Evolutionary conservation across 768 basidiomycete species (phyloP), one percentile per base, ranked within the genome.

Genomic region (Rhizopogon vinicolor): DNA sequence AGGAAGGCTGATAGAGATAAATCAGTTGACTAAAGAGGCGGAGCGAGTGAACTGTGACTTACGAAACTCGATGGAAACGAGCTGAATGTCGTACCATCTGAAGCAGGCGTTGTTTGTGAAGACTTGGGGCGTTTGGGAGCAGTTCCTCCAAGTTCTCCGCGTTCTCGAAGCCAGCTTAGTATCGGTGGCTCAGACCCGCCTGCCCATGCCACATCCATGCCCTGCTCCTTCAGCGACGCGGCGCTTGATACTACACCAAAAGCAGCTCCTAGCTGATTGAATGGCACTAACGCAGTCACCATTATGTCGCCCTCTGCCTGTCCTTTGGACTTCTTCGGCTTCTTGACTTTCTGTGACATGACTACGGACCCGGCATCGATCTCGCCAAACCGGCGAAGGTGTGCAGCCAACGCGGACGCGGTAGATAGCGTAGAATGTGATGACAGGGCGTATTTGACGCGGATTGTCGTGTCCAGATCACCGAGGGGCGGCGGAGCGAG

Each of bases 121-220:
- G 66, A 63, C 31, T 67, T 66, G 7, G 44, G 44, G 18, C 39
- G 35, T 43, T 39, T 28, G 29, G 53, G 56, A 5, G 31, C 33
- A 29, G 52, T 61, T 43, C 57, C 62, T 8, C 78, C 78, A n/a
- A 87, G 72, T 61, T 84, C 83, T 13, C 89, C 87, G 74, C 79
- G 82, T 67, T 80, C 81, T 71, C 85, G 86, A 60, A 92, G 68
- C 87, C 87, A 90, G 8, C 71, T 78, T 46, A 92, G 68, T 56
- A 90, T 81, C 43, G 76, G 81, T 1, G 91, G 91, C 60, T 92
- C 91, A 14, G 62, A 60, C 61, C 86, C 86, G 42, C 78, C 85
- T 14, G 83, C 84, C 91, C 91, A 93, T 0, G 75, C 70, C 0
- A 90, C 77, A 45, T 91, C 88, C 49, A 93, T 75, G 14, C 81